A percentile compares a stretch with the other conserved stretches of the same genome.
Evolutionary conservation across 129 eudicot genomes (phyloP).

Genomic region (Pseudognaphalium luteoalbum): DNA sequence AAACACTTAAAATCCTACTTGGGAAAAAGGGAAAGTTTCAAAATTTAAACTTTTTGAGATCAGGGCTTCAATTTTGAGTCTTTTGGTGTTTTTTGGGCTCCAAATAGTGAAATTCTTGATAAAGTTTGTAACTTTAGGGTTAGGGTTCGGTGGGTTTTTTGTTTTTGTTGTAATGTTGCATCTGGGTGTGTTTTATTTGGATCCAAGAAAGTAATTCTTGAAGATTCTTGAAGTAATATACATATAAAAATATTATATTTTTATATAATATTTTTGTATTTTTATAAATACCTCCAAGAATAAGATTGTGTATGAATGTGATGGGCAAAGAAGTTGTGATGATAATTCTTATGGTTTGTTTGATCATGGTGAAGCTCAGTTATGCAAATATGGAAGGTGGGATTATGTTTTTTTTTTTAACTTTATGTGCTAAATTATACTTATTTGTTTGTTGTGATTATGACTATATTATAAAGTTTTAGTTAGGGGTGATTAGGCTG

Average conservation of each 20-base stretch:
- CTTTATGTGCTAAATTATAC: background rate
- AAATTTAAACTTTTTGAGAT: slow-evolving; percentile 13
- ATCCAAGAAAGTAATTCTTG: slow-evolving; percentile 45
- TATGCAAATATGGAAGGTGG: slow-evolving; percentile 75
- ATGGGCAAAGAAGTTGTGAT: slow-evolving; percentile 39
- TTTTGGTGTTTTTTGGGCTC: background rate
- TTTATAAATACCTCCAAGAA: background rate
- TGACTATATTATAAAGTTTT: background rate
- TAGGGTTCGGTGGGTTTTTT: slow-evolving; percentile 28
- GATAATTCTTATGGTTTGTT: slow-evolving; percentile 28
- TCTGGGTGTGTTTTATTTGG: slow-evolving; percentile 37
- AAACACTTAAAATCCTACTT: background rate
- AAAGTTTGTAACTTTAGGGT: slow-evolving; percentile 23
- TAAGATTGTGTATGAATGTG: slow-evolving; percentile 22
- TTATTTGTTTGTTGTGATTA: background rate
- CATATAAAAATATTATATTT: background rate
- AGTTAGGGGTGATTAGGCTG: slow-evolving; percentile 20
- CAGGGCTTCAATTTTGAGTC: slow-evolving; percentile 20
- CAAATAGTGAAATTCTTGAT: slow-evolving; percentile 35
- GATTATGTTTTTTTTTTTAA: slow-evolving; percentile 21
- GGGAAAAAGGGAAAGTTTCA: background rate
- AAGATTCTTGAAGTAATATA: slow-evolving; percentile 32
- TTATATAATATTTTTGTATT: too few species aligned
- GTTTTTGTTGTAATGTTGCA: slow-evolving; percentile 31
- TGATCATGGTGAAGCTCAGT: slow-evolving; percentile 45